These are phyloP conservation scores for Vitis hybrid DNA, from an alignment of 177 flowering plant genomes.

Conservation along the genomic window DNA sequence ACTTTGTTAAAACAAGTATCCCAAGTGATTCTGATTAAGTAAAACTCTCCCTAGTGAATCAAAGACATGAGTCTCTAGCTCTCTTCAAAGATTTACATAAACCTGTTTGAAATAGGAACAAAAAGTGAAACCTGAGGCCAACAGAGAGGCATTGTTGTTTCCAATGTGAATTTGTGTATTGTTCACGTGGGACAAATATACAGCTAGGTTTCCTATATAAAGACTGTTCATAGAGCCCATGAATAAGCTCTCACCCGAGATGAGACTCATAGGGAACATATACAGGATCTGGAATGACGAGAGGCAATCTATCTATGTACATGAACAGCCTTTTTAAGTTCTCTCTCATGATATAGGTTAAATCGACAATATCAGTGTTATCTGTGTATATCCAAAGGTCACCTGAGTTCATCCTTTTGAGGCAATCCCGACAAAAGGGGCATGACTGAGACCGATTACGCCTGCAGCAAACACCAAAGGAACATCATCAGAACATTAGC, in stretches of 20 bases:
- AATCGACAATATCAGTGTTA: slow-evolving; percentile 22
- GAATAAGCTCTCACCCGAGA: slow-evolving; percentile 16
- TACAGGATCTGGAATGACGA: slow-evolving; percentile 23
- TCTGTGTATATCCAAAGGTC: slow-evolving; percentile 40
- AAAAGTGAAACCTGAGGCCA: no score
- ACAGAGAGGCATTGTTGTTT: no score
- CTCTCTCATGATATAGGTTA: slow-evolving; percentile 17
- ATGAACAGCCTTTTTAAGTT: slow-evolving; percentile 29
- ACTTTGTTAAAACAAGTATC: no score
- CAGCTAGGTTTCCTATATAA: neutral
- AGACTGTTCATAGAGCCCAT: neutral
- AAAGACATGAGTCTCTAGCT: no score
- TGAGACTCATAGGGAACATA: slow-evolving; percentile 21
- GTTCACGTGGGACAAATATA: neutral
- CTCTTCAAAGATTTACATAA: no score
- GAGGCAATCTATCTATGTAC: slow-evolving; percentile 36
- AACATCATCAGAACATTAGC: neutral
- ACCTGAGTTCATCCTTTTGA: slow-evolving; percentile 37
- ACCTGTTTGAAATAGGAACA: no score
- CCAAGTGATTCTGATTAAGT: no score
- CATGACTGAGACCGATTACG: slow-evolving; percentile 45
- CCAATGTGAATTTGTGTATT: neutral
- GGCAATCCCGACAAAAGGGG: slow-evolving; percentile 51
- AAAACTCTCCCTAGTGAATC: no score
- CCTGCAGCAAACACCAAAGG: slow-evolving; percentile 24